Percentiles rank a stretch among this genome's conserved stretches.
Conservation (phyloP, 2,329 filamentous ascomycete genomes). For the Xylariomycetidae sp. region DNA sequence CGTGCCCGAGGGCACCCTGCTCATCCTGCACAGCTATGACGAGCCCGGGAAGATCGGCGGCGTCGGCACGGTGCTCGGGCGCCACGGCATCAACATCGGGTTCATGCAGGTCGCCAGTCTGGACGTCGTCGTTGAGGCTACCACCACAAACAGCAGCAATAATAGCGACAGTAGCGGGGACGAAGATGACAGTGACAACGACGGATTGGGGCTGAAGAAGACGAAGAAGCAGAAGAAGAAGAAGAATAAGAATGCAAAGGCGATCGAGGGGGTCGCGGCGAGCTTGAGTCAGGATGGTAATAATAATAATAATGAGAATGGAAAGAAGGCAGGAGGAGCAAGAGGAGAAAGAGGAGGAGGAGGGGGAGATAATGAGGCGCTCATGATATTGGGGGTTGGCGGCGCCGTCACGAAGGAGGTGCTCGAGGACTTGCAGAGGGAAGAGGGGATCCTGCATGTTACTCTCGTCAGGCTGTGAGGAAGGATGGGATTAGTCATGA, state of each 20-base stretch:
- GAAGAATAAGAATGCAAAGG: too few relatives aligned
- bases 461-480: slow-evolving; percentile 41
- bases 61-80: slow-evolving; percentile 67
- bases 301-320: slow-evolving; percentile 2
- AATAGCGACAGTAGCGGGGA: too few relatives aligned
- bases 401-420: slow-evolving; percentile 56
- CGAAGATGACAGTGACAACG: slow-evolving; percentile 15
- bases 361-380: slow-evolving; percentile 68
- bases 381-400: slow-evolving; percentile 79
- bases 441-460: slow-evolving; percentile 52
- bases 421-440: slow-evolving; percentile 40
- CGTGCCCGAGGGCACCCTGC: slow-evolving; percentile 64
- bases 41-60: slow-evolving; percentile 77
- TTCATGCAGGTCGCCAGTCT: slow-evolving; percentile 71
- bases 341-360: too few relatives aligned
- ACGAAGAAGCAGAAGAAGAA: slow-evolving; percentile 15
- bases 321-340: slow-evolving; percentile 29
- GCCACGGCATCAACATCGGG: slow-evolving; percentile 69
- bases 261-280: slow-evolving; percentile 12
- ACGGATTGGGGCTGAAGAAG: slow-evolving; percentile 5
- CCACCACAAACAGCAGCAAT: too few relatives aligned
- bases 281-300: slow-evolving; percentile 19
- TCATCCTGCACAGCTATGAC: slow-evolving; percentile 81
- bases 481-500: too few relatives aligned
- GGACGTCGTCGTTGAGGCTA: slow-evolving; percentile 11